These are phyloP conservation scores for Wickerhamomyces sp. DNA, from an alignment of 1,139 yeast genomes.

Conservation along the genomic window DNA sequence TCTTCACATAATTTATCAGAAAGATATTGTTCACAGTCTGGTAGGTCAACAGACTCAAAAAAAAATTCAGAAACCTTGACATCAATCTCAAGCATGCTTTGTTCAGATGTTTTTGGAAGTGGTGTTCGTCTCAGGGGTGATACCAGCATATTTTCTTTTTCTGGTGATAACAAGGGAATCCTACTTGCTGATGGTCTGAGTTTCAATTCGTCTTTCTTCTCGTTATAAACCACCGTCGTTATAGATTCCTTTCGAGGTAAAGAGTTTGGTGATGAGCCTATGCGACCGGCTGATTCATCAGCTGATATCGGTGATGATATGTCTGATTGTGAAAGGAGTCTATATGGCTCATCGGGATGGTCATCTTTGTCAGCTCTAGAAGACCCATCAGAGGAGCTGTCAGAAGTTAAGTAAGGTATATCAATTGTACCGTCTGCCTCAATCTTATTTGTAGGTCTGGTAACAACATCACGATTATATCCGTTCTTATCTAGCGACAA, in stretches of 20 bases:
- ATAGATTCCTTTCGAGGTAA: slow-evolving; percentile 8
- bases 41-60: neutral
- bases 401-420: neutral
- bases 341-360: no score
- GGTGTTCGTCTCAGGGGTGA: neutral
- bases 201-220: neutral
- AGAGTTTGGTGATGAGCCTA: neutral
- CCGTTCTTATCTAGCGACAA: neutral
- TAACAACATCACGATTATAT: neutral
- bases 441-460: neutral
- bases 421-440: neutral
- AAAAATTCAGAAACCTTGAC: slow-evolving; percentile 3
- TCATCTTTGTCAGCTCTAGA: no score
- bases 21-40: slow-evolving; percentile 20
- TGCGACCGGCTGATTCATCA: neutral
- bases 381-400: neutral
- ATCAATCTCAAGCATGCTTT: neutral
- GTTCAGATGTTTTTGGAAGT: neutral
- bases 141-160: neutral
- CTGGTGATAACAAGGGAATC: neutral
- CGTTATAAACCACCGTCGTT: slow-evolving; percentile 2
- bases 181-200: neutral
- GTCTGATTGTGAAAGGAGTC: neutral
- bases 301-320: neutral
- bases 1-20: slow-evolving; percentile 16